Base-by-base conservation (phyloP, 2,329 filamentous ascomycete genomes). In the Coccinonectria pachysandricola region DNA sequence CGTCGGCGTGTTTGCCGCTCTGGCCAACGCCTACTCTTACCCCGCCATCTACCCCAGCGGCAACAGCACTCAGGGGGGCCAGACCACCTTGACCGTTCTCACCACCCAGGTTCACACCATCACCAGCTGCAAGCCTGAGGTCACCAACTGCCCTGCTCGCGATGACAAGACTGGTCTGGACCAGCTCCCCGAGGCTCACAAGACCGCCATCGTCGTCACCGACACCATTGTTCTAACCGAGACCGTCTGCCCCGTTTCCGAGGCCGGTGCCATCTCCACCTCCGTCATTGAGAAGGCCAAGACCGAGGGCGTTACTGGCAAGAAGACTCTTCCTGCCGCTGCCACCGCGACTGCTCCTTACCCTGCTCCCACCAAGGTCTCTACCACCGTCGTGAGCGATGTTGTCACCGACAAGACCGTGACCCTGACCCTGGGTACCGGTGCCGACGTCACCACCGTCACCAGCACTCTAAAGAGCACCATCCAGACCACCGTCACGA, bases 121-220 rank as follows among this genome's bases (percentile, higher is more conserved):
- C 53, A 73, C 62, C 43, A 71, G 65, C 31, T 75, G 70, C 49
- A 65, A 59, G 36, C 56, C 70, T 30, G 67, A 63, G 30, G 61
- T 71, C 47, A 71, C 68, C 52, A 56, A 72, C 69, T 75, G 71
- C 54, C 58, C 59, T 29, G 50, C 51, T 34, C n/a, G n/a, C n/a
- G 35, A 35, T 27, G 44, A 48, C 31, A 23, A 47, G 35, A 46
- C 51, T 12, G 52, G 40, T 26, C 42, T 54, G 26, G 49, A 49
- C 26, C 41, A 45, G 32, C 43, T 60, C 23, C 53, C 57, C 31
- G 50, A 52, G 36, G 40, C 45, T 9, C 49, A 56, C 36, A 51
- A 48, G 43, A 33, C 40, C 26, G 47, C 48, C 30, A 34, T 45
- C 28, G 39, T 53, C 24, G 48, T 56, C 32, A 62, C 59, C 31